These are phyloP conservation scores for Trichophyton benhamiae DNA, from an alignment of 2,329 filamentous ascomycete species.

Conservation along the genomic window DNA sequence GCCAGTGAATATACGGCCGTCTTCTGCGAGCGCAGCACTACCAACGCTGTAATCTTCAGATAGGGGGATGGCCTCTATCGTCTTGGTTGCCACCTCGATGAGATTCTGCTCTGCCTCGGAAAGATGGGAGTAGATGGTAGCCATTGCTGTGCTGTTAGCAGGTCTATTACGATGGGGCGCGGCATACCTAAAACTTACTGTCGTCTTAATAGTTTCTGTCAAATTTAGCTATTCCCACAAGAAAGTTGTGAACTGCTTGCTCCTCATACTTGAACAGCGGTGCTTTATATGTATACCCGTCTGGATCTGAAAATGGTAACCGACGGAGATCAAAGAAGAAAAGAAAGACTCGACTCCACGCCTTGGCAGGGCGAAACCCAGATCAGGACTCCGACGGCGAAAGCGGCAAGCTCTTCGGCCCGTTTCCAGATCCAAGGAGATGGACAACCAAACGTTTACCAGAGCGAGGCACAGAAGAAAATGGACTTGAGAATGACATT, in stretches of 20 bases:
- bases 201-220: too few species aligned
- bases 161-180: background rate
- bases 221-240: too few species aligned
- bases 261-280: background rate
- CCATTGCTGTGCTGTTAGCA: background rate
- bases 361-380: background rate
- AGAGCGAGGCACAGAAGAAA: background rate
- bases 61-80: conserved; percentile 16
- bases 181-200: too few species aligned
- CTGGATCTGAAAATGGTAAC: background rate
- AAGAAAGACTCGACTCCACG: background rate
- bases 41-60: conserved; percentile 18
- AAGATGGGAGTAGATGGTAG: conserved; percentile 4
- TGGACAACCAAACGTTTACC: background rate
- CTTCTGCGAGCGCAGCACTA: conserved; percentile 13
- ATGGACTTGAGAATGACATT: background rate
- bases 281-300: background rate
- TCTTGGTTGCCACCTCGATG: conserved; percentile 14
- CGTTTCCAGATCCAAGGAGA: background rate
- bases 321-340: background rate
- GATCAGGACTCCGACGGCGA: background rate
- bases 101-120: conserved; percentile 12
- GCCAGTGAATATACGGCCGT: conserved; percentile 18
- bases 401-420: background rate
- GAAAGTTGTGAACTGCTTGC: background rate